Base-by-base conservation (phyloP, 768 basidiomycete species). In the Suillus variegatus region DNA sequence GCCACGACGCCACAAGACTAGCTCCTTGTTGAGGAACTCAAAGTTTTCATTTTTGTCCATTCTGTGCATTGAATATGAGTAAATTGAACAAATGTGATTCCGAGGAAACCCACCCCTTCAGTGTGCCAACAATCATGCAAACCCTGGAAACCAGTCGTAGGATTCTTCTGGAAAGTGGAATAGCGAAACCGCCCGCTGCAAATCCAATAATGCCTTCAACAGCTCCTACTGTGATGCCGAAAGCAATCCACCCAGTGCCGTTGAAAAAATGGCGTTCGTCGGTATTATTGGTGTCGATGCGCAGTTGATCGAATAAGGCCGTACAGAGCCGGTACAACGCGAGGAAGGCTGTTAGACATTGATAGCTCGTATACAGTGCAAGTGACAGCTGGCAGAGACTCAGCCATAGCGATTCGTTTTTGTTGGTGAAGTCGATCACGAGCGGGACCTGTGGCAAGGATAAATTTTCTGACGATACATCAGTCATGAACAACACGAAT, bases 131-230 rank as follows among this genome's bases (percentile, higher is more conserved):
- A 65, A 85, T 82, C 22, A 93, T 72, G 68, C 77, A 82, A 0
- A 80, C 82, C 55, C 90, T 81, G 3, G 82, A 80, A 13, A 88
- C 46, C 61, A 89, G 74, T 52, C 89, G 81, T 43, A 94, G 65
- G 25, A 87, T 77, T 18, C 91, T 84, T 44, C 92, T 81, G 10
- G 83, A 79, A 16, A 93, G 67, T 1, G 81, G 76, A 12, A 83
- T 68, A 1, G 81, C 84, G 70, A 92, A 92, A 9, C 80, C 79
- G 35, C 79, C 81, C 16, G 78, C 75, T 3, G 82, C 82, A 68
- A 92, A 92, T 1, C 91, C 92, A 12, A 88, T 70, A 7, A 86
- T 73, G 6, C 84, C 86, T 75, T 94, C 92, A 56, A 88, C 72
- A 4, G 85, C 85, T 12, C 90, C 89, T 32, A 93, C 71, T 70